Evolutionary conservation across 306 rosid species (phyloP).

Genomic region (Rosa persica): DNA sequence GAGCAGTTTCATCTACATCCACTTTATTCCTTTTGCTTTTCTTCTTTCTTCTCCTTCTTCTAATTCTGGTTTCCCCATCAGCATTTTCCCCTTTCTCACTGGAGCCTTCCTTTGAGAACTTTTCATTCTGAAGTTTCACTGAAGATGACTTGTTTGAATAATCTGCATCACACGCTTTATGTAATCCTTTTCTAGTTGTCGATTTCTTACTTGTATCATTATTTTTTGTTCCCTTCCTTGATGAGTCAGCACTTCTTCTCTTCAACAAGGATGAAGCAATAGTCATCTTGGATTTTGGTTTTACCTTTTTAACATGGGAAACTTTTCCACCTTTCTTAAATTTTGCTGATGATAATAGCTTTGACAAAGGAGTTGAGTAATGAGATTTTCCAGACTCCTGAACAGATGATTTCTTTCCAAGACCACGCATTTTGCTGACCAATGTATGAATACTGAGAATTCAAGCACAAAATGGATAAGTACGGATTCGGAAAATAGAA

Average conservation of each 20-base stretch:
- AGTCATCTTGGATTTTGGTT: constrained; percentile 38
- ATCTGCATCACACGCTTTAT: constrained; percentile 29
- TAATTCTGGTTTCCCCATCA: constrained; percentile 38
- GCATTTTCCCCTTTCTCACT: constrained; percentile 32
- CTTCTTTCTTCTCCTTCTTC: constrained; percentile 50
- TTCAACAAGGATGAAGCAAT: constrained; percentile 39
- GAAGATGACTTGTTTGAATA: constrained; percentile 43
- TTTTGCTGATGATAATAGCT: constrained; percentile 35
- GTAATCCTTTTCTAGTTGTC: constrained; percentile 23
- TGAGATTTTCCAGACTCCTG: constrained; percentile 42
- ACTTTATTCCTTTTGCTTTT: constrained; percentile 40
- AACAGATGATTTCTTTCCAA: constrained; percentile 42
- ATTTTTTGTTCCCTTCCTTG: constrained; percentile 38
- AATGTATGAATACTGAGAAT: constrained; percentile 36
- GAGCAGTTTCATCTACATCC: constrained; percentile 73
- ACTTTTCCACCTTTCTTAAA: constrained; percentile 38
- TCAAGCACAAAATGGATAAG: constrained; percentile 10
- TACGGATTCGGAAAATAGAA: neutral
- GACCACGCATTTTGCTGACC: constrained; percentile 48
- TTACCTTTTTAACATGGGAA: constrained; percentile 41
- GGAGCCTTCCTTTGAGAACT: constrained; percentile 28
- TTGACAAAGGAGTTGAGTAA: constrained; percentile 38
- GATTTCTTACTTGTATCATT: constrained; percentile 35
- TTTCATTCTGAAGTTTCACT: constrained; percentile 34
- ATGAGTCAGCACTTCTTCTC: constrained; percentile 33